These are phyloP conservation scores for Globisporangium nodosum DNA, from an alignment of 352 stramenopile species.

Conservation along the genomic window DNA sequence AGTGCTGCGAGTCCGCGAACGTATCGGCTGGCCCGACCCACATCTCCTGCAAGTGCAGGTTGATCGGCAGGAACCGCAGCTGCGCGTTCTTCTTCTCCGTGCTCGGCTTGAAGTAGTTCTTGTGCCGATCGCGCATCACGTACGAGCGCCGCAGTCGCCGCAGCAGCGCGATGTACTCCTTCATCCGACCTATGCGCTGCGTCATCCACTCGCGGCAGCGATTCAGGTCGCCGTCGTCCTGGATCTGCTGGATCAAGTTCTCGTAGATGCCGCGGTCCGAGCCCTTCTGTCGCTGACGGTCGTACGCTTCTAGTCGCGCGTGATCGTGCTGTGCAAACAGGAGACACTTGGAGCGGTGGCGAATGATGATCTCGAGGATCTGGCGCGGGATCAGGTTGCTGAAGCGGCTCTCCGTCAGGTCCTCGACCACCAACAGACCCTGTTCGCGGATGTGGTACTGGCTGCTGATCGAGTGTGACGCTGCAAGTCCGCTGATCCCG, in stretches of 20 bases:
- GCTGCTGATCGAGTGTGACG: constrained; percentile 66
- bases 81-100: constrained; percentile 82
- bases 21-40: constrained; percentile 64
- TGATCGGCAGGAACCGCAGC: constrained; percentile 79
- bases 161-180: constrained; percentile 70
- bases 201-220: constrained; percentile 84
- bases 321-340: constrained; percentile 72
- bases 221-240: constrained; percentile 78
- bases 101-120: constrained; percentile 84
- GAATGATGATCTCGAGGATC: constrained; percentile 77
- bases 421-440: constrained; percentile 73
- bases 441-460: constrained; percentile 86
- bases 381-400: constrained; percentile 81
- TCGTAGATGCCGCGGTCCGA: constrained; percentile 82
- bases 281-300: constrained; percentile 70
- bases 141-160: constrained; percentile 59
- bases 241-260: constrained; percentile 87
- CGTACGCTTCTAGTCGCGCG: constrained; percentile 68
- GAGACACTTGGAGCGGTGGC: constrained; percentile 68
- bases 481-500: constrained; percentile 40
- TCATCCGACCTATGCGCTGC: constrained; percentile 49
- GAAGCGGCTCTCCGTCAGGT: constrained; percentile 78
- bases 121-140: constrained; percentile 58
- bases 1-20: constrained; percentile 27
- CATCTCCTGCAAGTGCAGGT: constrained; percentile 85